These are phyloP conservation scores for Volvox carteri DNA, from an alignment of 163 green algal genomes.

Conservation along the genomic window DNA sequence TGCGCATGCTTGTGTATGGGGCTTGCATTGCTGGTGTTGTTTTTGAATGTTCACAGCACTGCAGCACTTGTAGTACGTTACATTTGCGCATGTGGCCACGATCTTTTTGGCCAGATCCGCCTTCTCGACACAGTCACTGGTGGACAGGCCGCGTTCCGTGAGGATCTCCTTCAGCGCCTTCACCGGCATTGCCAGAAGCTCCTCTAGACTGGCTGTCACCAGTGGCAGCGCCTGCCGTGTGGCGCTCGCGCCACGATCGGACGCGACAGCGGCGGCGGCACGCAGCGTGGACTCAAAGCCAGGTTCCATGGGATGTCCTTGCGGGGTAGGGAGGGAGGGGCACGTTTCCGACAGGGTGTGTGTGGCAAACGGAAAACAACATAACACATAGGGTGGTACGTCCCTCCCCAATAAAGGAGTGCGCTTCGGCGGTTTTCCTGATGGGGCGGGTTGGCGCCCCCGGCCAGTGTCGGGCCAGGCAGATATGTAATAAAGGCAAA, in stretches of 20 bases:
- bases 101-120: slow-evolving; percentile 46
- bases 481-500: no score
- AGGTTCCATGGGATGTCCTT: slow-evolving; percentile 45
- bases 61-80: slow-evolving; percentile 50
- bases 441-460: no score
- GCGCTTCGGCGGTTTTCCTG: no score
- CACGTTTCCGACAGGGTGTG: no score
- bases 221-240: slow-evolving; percentile 35
- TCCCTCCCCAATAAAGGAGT: no score
- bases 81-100: background rate
- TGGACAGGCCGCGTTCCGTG: slow-evolving; percentile 43
- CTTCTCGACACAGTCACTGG: slow-evolving; percentile 40
- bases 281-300: slow-evolving; percentile 39
- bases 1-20: no score
- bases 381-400: no score
- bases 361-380: no score
- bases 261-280: slow-evolving; percentile 24
- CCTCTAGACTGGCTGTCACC: slow-evolving; percentile 21
- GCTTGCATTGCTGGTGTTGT: no score
- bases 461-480: no score
- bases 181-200: slow-evolving; percentile 18
- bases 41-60: no score
- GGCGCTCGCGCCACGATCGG: slow-evolving; percentile 1
- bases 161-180: slow-evolving; percentile 49
- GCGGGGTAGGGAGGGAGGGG: background rate